phyloP scores from a whole-genome alignment of 352 stramenopile genomes.

The Lagenidium sp. region DNA sequence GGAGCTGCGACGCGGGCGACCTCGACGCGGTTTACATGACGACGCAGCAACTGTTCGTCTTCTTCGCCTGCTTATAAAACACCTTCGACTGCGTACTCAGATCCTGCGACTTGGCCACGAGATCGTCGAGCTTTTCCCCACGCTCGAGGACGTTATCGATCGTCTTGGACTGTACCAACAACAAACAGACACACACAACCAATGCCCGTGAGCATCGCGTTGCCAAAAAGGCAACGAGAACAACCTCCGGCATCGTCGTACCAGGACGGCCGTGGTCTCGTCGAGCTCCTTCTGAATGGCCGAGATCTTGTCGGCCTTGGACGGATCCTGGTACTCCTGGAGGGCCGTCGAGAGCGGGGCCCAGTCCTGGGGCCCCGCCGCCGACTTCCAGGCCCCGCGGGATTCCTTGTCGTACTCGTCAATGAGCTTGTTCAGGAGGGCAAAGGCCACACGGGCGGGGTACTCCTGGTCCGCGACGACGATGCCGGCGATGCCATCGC shows the following conservation, averaged over 20 bases:
- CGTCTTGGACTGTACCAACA: constrained; percentile 87
- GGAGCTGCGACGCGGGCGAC: not conserved
- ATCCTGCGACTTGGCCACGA: constrained; percentile 98
- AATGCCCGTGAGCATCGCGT: not conserved
- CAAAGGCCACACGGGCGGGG: constrained; percentile 96
- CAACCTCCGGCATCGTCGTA: no score
- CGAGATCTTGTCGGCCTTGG: constrained; percentile 99
- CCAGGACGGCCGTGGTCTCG: constrained; percentile 97
- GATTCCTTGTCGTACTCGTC: constrained; percentile 92
- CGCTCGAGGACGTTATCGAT: constrained; percentile 98
- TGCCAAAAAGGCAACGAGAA: no score
- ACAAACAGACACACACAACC: not conserved
- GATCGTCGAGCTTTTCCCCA: constrained; percentile 97
- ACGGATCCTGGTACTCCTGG: constrained; percentile 95
- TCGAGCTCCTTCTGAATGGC: constrained; percentile 99
- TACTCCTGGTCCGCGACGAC: constrained; percentile 98
- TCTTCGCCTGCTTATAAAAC: constrained; percentile 99
- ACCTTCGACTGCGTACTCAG: constrained; percentile 98
- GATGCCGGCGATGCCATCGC: constrained; percentile 94
- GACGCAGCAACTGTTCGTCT: constrained; percentile 99
- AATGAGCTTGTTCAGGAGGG: constrained; percentile 94
- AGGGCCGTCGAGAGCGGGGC: constrained; percentile 90
- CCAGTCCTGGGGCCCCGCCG: constrained; percentile 79
- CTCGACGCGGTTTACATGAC: constrained; percentile 59
- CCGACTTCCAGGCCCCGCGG: constrained; percentile 47